phyloP scores from a whole-genome alignment of 2,329 filamentous ascomycete genomes.

The Aspergillus sergii region DNA sequence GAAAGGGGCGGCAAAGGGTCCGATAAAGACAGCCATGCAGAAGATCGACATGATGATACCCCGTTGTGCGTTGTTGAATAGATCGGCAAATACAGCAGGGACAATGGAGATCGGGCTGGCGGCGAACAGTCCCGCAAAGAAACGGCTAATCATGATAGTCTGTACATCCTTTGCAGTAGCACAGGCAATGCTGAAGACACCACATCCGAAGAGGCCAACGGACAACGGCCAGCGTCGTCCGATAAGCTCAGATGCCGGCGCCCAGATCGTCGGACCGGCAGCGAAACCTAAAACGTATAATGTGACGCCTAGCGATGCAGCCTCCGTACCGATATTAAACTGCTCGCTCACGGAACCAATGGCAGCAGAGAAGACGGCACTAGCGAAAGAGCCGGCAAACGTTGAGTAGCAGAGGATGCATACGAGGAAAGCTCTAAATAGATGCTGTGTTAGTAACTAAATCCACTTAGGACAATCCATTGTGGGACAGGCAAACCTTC shows the following conservation, averaged over 20 bases:
- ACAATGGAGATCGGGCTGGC: slow-evolving; percentile 49
- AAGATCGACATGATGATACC: slow-evolving; percentile 52
- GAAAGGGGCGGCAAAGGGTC: slow-evolving; percentile 54
- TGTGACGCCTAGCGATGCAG: slow-evolving; percentile 50
- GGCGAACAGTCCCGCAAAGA: slow-evolving; percentile 52
- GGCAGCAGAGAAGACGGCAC: slow-evolving; percentile 70
- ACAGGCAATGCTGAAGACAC: slow-evolving; percentile 50
- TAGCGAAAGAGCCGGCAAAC: slow-evolving; percentile 53
- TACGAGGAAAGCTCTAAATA: slow-evolving; percentile 24
- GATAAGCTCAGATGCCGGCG: slow-evolving; percentile 63
- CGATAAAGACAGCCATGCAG: slow-evolving; percentile 53
- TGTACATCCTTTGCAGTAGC: slow-evolving; percentile 47
- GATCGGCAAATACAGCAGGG: slow-evolving; percentile 50
- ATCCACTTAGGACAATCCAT: background rate
- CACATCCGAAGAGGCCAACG: slow-evolving; percentile 46
- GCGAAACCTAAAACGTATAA: slow-evolving; percentile 58
- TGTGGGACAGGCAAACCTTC: slow-evolving; percentile 36
- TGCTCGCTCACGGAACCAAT: slow-evolving; percentile 56
- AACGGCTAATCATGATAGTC: slow-evolving; percentile 47
- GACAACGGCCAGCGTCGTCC: slow-evolving; percentile 58
- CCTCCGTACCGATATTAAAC: slow-evolving; percentile 50
- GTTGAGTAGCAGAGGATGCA: slow-evolving; percentile 48
- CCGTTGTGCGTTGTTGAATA: slow-evolving; percentile 51
- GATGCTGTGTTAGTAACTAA: background rate
- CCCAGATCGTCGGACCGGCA: slow-evolving; percentile 65